Evolutionary conservation across 805 yeast species (phyloP).

Genomic region (Saccharomycopsis lassenensis): DNA sequence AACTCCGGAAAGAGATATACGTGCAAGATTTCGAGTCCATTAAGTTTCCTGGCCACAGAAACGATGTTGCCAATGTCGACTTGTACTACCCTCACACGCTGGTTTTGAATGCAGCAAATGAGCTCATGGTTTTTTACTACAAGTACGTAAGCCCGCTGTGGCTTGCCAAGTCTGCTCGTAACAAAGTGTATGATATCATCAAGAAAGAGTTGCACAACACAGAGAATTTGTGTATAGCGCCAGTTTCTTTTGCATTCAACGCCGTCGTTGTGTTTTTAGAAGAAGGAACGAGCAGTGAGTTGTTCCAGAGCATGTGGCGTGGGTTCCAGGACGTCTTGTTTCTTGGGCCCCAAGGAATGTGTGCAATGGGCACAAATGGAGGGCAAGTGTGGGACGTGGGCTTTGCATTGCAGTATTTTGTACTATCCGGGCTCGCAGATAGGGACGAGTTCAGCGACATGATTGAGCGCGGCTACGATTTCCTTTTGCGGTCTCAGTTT

Average conservation of each 20-base stretch:
- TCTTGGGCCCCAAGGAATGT: constrained; percentile 84
- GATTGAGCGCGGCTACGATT: constrained; percentile 56
- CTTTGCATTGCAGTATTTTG: constrained; percentile 75
- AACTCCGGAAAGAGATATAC: constrained; percentile 74
- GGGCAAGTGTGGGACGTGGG: constrained; percentile 97
- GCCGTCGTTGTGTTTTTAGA: constrained; percentile 58
- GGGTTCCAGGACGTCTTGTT: constrained; percentile 70
- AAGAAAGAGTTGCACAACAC: constrained; percentile 71
- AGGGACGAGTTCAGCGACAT: constrained; percentile 51
- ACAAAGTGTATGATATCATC: constrained; percentile 49
- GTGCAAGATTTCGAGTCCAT: constrained; percentile 48
- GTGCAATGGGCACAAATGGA: constrained; percentile 95
- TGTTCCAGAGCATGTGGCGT: constrained; percentile 41
- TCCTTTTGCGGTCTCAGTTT: constrained; percentile 75
- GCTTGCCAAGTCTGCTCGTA: constrained; percentile 43
- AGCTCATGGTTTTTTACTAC: constrained; percentile 52
- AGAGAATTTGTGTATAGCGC: constrained; percentile 78
- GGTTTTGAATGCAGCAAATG: constrained; percentile 52
- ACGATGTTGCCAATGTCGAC: constrained; percentile 85
- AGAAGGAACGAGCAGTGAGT: constrained; percentile 57
- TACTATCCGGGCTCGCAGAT: constrained; percentile 69
- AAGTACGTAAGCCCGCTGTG: constrained; percentile 65
- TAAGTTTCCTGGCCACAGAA: constrained; percentile 60
- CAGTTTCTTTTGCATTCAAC: constrained; percentile 81
- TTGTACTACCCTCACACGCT: constrained; percentile 86